phyloP scores from a whole-genome alignment of 1,139 yeast genomes.

The Kurtzmaniella quercitrusa region DNA sequence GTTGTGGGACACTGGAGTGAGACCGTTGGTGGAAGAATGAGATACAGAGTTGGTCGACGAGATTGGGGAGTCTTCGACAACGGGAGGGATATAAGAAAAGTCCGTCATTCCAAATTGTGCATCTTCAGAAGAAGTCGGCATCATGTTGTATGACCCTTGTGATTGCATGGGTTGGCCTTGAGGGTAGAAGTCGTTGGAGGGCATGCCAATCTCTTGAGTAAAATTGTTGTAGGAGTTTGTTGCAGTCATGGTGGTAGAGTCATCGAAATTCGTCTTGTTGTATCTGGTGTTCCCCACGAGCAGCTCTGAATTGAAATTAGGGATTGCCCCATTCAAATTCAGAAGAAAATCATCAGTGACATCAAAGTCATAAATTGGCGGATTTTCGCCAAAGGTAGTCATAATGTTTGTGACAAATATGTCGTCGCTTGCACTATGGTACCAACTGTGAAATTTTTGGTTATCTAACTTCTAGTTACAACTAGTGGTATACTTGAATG shows the following conservation, averaged over 20 bases:
- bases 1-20: constrained; percentile 26
- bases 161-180: background rate
- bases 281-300: constrained; percentile 9
- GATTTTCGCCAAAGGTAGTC: constrained; percentile 6
- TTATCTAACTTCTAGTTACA: no score
- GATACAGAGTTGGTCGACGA: constrained; percentile 15
- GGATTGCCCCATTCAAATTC: constrained; percentile 26
- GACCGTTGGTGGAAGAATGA: constrained; percentile 18
- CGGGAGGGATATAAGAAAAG: background rate
- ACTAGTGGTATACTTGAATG: background rate
- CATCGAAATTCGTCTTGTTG: background rate
- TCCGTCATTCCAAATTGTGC: background rate
- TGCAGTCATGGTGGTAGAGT: background rate
- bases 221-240: background rate
- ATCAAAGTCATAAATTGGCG: constrained; percentile 26
- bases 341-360: constrained; percentile 33
- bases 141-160: background rate
- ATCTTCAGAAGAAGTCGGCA: background rate
- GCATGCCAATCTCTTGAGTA: background rate
- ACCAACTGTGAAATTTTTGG: no score
- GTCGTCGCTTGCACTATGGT: background rate
- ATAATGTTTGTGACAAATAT: no score
- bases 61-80: constrained; percentile 9
- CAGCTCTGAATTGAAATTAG: constrained; percentile 15
- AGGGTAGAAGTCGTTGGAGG: background rate